These are phyloP conservation scores for Oryza brachyantha DNA, from an alignment of 176 grass and related monocot species.

Conservation along the genomic window DNA sequence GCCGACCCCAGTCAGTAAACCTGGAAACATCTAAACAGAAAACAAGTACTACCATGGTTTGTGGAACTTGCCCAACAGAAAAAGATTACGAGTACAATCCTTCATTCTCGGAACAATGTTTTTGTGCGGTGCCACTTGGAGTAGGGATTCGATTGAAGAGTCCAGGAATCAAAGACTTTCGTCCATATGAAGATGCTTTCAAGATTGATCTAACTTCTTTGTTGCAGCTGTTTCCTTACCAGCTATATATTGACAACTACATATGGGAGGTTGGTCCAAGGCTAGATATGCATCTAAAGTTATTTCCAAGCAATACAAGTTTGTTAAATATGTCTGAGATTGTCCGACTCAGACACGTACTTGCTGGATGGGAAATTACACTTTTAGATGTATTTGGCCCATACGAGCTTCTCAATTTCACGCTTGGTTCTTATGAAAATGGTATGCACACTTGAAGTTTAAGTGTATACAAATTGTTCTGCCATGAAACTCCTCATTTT, in stretches of 20 bases:
- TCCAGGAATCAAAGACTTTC: slow-evolving; percentile 78
- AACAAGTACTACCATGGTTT: slow-evolving; percentile 17
- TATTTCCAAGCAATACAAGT: slow-evolving; percentile 64
- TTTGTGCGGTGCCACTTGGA: slow-evolving; percentile 63
- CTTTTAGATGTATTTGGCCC: slow-evolving; percentile 91
- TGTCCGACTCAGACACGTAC: slow-evolving; percentile 50
- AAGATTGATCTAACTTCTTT: slow-evolving; percentile 40
- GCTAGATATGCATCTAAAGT: slow-evolving; percentile 76
- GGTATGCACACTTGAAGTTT: slow-evolving; percentile 40
- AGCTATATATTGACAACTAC: slow-evolving; percentile 63
- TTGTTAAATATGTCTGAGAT: slow-evolving; percentile 65
- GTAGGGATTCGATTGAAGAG: slow-evolving; percentile 88
- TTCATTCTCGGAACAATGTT: slow-evolving; percentile 51
- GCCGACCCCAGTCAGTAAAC: slow-evolving; percentile 36
- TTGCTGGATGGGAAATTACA: slow-evolving; percentile 75
- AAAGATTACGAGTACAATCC: slow-evolving; percentile 66
- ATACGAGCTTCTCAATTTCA: slow-evolving; percentile 93
- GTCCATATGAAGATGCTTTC: slow-evolving; percentile 61
- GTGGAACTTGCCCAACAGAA: slow-evolving; percentile 43
- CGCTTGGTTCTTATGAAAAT: slow-evolving; percentile 51
- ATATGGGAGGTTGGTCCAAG: slow-evolving; percentile 79
- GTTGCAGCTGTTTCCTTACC: slow-evolving; percentile 49
- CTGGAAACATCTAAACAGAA: slow-evolving; percentile 37
- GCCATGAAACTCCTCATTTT: not conserved
- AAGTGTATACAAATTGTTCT: not conserved